Percentiles rank a stretch among this genome's conserved stretches.
Evolutionary conservation across 768 basidiomycete genomes (phyloP).

Genomic region (Cubamyces lactineus): DNA sequence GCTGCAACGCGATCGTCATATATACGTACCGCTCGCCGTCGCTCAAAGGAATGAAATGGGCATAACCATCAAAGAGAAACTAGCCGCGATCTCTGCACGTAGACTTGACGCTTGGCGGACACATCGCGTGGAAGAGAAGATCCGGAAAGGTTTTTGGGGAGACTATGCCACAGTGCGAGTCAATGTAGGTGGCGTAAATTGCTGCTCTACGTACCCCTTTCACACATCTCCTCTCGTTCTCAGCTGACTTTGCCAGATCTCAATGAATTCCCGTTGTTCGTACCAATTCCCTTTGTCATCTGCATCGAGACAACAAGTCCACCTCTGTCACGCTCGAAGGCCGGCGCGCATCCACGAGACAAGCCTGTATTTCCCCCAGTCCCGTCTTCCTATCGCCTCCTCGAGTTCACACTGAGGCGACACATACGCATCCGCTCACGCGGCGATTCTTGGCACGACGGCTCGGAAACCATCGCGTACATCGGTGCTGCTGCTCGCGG

Average conservation of each 20-base stretch:
- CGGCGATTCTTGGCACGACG: too few relatives aligned
- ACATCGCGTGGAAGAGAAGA: neutral
- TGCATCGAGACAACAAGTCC: constrained; percentile 13
- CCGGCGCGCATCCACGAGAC: neutral
- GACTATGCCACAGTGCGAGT: constrained; percentile 9
- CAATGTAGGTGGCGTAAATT: constrained; percentile 5
- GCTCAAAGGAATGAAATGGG: constrained; percentile 3
- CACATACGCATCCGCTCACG: constrained; percentile 3
- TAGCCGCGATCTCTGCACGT: neutral
- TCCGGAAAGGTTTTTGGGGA: constrained; percentile 17
- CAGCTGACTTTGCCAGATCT: constrained; percentile 21
- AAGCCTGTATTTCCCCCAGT: constrained; percentile 16
- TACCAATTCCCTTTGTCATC: constrained; percentile 22
- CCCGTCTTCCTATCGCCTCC: neutral
- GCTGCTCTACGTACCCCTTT: neutral
- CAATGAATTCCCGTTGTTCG: constrained; percentile 11
- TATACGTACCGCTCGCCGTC: constrained; percentile 15
- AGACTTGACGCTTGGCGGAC: neutral
- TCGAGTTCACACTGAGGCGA: constrained; percentile 21
- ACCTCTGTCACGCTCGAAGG: constrained; percentile 8
- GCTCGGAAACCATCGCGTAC: too few relatives aligned
- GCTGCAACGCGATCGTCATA: constrained; percentile 1
- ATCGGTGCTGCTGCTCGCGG: too few relatives aligned
- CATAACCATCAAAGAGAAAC: neutral
- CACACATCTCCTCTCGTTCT: too few relatives aligned